These are phyloP conservation scores for Rhizopus arrhizus DNA, from an alignment of 371 early-diverging fungal genomes.

Conservation along the genomic window DNA sequence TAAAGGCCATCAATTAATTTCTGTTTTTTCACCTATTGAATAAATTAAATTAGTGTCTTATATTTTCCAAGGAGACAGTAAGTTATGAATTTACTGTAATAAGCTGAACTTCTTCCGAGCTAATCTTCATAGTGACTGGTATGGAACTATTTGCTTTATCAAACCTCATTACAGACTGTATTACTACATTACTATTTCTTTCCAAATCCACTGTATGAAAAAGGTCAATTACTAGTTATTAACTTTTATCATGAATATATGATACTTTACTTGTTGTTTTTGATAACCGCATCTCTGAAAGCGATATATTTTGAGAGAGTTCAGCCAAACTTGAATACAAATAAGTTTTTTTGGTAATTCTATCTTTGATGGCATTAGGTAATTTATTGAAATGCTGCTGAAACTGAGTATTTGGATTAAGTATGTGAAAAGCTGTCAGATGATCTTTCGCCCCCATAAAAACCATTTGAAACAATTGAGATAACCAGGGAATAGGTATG, in stretches of 20 bases:
- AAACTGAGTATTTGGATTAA: conserved; percentile 77
- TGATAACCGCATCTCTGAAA: conserved; percentile 74
- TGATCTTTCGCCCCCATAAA: conserved; percentile 64
- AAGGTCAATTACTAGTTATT: not conserved
- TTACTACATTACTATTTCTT: conserved; percentile 63
- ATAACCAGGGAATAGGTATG: conserved; percentile 74
- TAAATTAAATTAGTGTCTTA: not conserved
- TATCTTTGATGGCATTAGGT: conserved; percentile 58
- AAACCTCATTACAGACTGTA: conserved; percentile 65
- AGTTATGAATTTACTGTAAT: conserved; percentile 48
- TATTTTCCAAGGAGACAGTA: not conserved
- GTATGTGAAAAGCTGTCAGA: conserved; percentile 62
- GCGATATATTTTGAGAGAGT: conserved; percentile 68
- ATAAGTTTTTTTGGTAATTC: conserved; percentile 62
- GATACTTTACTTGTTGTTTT: conserved; percentile 60
- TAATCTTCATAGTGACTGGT: conserved; percentile 82
- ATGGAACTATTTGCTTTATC: conserved; percentile 59
- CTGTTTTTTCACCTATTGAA: conserved; percentile 51
- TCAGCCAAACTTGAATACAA: conserved; percentile 68
- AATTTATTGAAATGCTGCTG: conserved; percentile 65
- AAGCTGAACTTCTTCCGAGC: conserved; percentile 82
- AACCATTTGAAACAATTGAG: conserved; percentile 74
- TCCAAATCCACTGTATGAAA: conserved; percentile 59
- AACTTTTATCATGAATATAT: not conserved
- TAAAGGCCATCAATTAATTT: conserved; percentile 69